Percentiles rank a stretch among this genome's conserved stretches.
Evolutionary conservation across 106 monocot species (phyloP).

Genomic region (Dendrobium catenatum): DNA sequence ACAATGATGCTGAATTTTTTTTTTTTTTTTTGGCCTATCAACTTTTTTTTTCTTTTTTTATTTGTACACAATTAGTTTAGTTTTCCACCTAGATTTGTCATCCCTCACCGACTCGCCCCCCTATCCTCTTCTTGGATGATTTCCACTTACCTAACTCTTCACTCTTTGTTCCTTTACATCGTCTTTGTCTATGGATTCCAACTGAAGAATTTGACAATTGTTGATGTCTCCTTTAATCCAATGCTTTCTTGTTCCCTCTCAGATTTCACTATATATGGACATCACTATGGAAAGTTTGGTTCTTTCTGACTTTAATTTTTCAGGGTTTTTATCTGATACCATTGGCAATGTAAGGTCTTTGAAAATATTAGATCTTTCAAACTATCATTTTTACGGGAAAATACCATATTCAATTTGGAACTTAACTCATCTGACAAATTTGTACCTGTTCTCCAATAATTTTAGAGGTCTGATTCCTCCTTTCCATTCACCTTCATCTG

Average conservation of each 20-base stretch:
- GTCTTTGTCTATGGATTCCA: conserved; percentile 3
- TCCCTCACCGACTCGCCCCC: neutral
- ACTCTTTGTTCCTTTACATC: neutral
- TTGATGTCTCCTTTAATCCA: conserved; percentile 50
- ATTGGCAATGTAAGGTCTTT: conserved; percentile 43
- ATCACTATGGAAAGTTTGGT: conserved; percentile 26
- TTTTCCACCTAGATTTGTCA: neutral
- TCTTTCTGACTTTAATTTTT: conserved; percentile 32
- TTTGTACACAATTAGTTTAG: too few relatives aligned
- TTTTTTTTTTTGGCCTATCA: too few relatives aligned
- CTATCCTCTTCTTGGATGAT: neutral
- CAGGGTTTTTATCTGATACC: conserved; percentile 10
- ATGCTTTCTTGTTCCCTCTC: conserved; percentile 37
- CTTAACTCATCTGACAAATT: conserved; percentile 20
- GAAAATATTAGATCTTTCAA: conserved; percentile 27
- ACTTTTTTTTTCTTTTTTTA: too few relatives aligned
- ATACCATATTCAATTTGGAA: conserved; percentile 44
- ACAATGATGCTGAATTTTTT: too few relatives aligned
- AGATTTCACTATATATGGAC: conserved; percentile 13
- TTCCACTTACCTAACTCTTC: neutral
- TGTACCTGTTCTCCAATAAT: conserved; percentile 56
- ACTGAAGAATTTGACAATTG: conserved; percentile 20
- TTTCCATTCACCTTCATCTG: neutral
- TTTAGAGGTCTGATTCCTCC: conserved; percentile 44
- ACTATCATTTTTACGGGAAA: conserved; percentile 31